Evolutionary conservation across 176 grass and related monocot species (phyloP), one percentile per base, ranked within the genome.

Genomic region (Miscanthus lutarioriparius): DNA sequence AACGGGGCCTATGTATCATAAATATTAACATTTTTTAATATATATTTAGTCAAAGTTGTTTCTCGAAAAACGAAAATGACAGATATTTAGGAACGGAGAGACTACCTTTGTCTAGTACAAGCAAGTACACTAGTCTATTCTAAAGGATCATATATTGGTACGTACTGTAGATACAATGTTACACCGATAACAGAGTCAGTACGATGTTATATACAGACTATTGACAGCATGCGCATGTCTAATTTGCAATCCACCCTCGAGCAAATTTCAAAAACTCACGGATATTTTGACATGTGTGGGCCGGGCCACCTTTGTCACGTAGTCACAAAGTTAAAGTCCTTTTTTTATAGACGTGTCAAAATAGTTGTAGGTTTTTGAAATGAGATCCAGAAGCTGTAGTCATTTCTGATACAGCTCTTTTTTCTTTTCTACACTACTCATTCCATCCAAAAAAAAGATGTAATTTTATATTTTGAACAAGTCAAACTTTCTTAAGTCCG

Each of bases 31-130:
- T n/a, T n/a, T n/a, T n/a, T n/a, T n/a, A n/a, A n/a, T n/a, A n/a
- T n/a, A n/a, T n/a, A n/a, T n/a, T n/a, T n/a, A n/a, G n/a, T n/a
- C n/a, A n/a, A n/a, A n/a, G n/a, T n/a, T n/a, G n/a, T n/a, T n/a
- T n/a, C n/a, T n/a, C n/a, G n/a, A n/a, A n/a, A n/a, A n/a, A n/a
- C n/a, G n/a, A n/a, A n/a, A n/a, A n/a, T n/a, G n/a, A n/a, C n/a
- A n/a, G n/a, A n/a, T n/a, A n/a, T n/a, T n/a, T n/a, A n/a, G n/a
- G n/a, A n/a, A n/a, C n/a, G n/a, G n/a, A n/a, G n/a, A n/a, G n/a
- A n/a, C n/a, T n/a, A 67, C 41, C 10, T 22, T 1, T 32, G 37
- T 33, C 44, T 73, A 63, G 80, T 70, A 81, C 79, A 70, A 56
- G 22, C 20, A n/a, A 68, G 27, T 38, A 39, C 30, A 65, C 6